Evolutionary conservation across 2,329 filamentous ascomycete genomes (phyloP).

Genomic region (Neopestalotiopsis sp.): DNA sequence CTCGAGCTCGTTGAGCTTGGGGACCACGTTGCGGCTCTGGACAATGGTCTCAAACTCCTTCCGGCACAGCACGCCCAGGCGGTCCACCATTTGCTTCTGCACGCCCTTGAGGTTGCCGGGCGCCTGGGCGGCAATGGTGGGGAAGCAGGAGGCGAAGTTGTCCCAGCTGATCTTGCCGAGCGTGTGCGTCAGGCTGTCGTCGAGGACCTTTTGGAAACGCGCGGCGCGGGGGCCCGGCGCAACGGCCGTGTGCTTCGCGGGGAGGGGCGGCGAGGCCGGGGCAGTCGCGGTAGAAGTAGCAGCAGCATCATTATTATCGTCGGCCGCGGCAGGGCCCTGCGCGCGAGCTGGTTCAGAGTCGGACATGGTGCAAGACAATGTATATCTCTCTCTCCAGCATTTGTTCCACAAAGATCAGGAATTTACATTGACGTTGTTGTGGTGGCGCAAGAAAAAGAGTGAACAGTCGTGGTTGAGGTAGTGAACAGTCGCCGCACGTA

Average conservation of each 20-base stretch:
- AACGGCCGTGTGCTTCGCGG: constrained; percentile 45
- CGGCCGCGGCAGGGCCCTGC: not conserved
- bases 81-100: constrained; percentile 62
- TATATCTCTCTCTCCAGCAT: not conserved
- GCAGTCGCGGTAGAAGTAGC: not conserved
- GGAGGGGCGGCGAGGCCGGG: constrained; percentile 44
- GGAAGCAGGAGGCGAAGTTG: constrained; percentile 66
- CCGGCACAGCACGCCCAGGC: constrained; percentile 58
- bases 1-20: constrained; percentile 64
- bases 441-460: not conserved
- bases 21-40: constrained; percentile 55
- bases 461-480: not conserved
- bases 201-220: constrained; percentile 59
- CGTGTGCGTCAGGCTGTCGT: constrained; percentile 56
- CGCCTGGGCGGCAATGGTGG: constrained; percentile 58
- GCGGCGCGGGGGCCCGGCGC: constrained; percentile 62
- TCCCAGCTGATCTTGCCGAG: constrained; percentile 60
- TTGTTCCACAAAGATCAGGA: not conserved
- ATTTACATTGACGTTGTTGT: not conserved
- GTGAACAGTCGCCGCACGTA: not conserved
- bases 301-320: not conserved
- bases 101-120: constrained; percentile 57
- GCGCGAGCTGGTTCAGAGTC: not conserved
- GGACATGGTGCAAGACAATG: not conserved
- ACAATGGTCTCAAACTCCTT: constrained; percentile 64